Conservation (phyloP, 768 basidiomycete species). For the Rickenella mellea region DNA sequence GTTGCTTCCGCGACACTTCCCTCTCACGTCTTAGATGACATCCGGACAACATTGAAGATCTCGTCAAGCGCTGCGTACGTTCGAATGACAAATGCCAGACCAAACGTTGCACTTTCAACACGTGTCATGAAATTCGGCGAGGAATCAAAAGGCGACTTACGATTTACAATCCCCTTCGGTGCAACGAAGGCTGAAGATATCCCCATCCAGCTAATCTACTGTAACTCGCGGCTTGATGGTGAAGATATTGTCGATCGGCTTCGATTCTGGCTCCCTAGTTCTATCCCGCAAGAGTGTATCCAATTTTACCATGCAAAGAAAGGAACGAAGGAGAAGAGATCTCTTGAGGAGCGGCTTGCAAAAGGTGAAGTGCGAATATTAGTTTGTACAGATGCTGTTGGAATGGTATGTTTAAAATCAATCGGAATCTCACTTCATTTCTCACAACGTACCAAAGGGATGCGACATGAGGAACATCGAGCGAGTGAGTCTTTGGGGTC, state of each 20-base stretch:
- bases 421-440: neutral
- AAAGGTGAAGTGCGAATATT: slow-evolving; percentile 12
- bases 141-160: slow-evolving; percentile 14
- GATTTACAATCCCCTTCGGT: slow-evolving; percentile 13
- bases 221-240: slow-evolving; percentile 9
- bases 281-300: slow-evolving; percentile 8
- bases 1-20: slow-evolving; percentile 12
- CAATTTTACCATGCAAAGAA: slow-evolving; percentile 17
- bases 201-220: slow-evolving; percentile 14
- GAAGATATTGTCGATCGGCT: slow-evolving; percentile 12
- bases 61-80: neutral
- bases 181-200: slow-evolving; percentile 9
- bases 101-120: slow-evolving; percentile 20
- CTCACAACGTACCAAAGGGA: slow-evolving; percentile 2
- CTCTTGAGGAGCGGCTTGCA: slow-evolving; percentile 7
- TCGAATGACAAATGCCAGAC: slow-evolving; percentile 12
- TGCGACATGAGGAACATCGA: slow-evolving; percentile 11
- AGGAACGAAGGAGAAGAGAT: slow-evolving; percentile 12
- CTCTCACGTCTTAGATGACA: slow-evolving; percentile 7
- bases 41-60: slow-evolving; percentile 5
- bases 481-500: slow-evolving; percentile 11
- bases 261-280: slow-evolving; percentile 9
- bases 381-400: slow-evolving; percentile 17
- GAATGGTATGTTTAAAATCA: slow-evolving; percentile 15
- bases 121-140: slow-evolving; percentile 7